These are phyloP conservation scores for Phalaenopsis hybrid DNA, from an alignment of 116 monocot species.

Conservation along the genomic window DNA sequence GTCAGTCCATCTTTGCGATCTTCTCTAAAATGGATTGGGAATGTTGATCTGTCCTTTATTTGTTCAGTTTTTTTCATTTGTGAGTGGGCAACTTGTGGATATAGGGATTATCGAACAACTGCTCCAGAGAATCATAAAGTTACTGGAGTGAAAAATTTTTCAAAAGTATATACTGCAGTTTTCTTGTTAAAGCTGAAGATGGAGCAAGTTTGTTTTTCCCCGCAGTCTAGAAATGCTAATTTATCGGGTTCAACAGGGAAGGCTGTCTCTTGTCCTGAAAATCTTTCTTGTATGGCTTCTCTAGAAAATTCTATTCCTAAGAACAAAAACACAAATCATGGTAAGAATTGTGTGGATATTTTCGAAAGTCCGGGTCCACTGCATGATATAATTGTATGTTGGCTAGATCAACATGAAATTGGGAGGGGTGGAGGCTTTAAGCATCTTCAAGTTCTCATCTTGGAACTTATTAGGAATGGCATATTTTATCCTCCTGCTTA, in stretches of 20 bases:
- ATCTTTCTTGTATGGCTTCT: conserved; percentile 21
- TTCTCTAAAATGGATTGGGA: conserved; percentile 87
- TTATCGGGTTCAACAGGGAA: conserved; percentile 11
- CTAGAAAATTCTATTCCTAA: conserved; percentile 26
- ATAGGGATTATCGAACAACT: conserved; percentile 58
- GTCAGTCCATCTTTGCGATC: conserved; percentile 75
- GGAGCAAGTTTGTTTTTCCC: conserved; percentile 32
- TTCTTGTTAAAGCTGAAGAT: conserved; percentile 71
- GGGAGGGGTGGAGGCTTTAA: conserved; percentile 60
- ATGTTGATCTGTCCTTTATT: conserved; percentile 48
- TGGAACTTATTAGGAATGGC: conserved; percentile 77
- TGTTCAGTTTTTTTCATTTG: conserved; percentile 82
- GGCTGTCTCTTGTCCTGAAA: conserved; percentile 27
- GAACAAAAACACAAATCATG: conserved; percentile 28
- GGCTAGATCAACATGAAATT: conserved; percentile 89
- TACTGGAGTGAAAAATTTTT: conserved; percentile 77
- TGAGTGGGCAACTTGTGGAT: conserved; percentile 99
- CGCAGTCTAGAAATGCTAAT: conserved; percentile 19
- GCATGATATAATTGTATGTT: conserved; percentile 94
- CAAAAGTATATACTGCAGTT: conserved; percentile 70
- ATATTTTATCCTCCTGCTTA: conserved; percentile 89
- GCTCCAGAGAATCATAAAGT: conserved; percentile 42
- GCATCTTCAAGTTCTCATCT: conserved; percentile 57
- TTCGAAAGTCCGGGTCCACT: conserved; percentile 80
- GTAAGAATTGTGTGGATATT: conserved; percentile 27